Percentiles rank a stretch among this genome's conserved stretches.
Conservation (phyloP, 2,329 filamentous ascomycete species). For the Xylogone sp. region DNA sequence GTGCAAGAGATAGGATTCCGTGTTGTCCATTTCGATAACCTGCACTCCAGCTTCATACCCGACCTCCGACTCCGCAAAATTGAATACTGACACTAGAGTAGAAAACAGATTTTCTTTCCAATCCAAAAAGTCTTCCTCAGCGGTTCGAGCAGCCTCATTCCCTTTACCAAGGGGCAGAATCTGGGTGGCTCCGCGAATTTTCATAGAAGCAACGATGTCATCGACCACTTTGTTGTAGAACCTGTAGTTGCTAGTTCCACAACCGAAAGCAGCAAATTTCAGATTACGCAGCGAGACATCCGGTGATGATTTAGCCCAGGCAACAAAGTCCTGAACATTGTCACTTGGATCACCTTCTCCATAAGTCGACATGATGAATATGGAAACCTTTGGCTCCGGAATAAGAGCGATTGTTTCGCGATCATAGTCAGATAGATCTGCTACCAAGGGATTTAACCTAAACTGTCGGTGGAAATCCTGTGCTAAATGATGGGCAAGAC, state of each 20-base stretch:
- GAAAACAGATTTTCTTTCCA: slow-evolving; percentile 16
- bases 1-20: too few relatives aligned
- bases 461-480: slow-evolving; percentile 1
- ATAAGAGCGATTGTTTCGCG: slow-evolving; percentile 7
- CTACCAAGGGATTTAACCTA: slow-evolving; percentile 1
- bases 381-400: slow-evolving; percentile 8
- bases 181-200: slow-evolving; percentile 8
- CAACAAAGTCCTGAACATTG: slow-evolving; percentile 12
- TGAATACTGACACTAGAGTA: slow-evolving; percentile 4
- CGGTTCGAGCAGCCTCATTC: slow-evolving; percentile 16
- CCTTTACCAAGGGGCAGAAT: slow-evolving; percentile 12
- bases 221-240: slow-evolving; percentile 18
- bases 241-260: slow-evolving; percentile 20
- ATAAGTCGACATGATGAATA: slow-evolving; percentile 21
- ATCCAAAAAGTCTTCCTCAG: slow-evolving; percentile 17
- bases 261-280: slow-evolving; percentile 15
- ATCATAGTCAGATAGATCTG: slow-evolving; percentile 10
- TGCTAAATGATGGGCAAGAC: slow-evolving; percentile 2
- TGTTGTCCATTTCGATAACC: slow-evolving; percentile 10
- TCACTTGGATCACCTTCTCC: slow-evolving; percentile 22
- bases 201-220: slow-evolving; percentile 8
- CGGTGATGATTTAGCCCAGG: slow-evolving; percentile 11
- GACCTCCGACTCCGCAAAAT: slow-evolving; percentile 4
- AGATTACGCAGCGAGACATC: slow-evolving; percentile 7
- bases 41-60: slow-evolving; percentile 11